Conservation (phyloP, 1,284 basidiomycete species). For the Irpex lacteus region DNA sequence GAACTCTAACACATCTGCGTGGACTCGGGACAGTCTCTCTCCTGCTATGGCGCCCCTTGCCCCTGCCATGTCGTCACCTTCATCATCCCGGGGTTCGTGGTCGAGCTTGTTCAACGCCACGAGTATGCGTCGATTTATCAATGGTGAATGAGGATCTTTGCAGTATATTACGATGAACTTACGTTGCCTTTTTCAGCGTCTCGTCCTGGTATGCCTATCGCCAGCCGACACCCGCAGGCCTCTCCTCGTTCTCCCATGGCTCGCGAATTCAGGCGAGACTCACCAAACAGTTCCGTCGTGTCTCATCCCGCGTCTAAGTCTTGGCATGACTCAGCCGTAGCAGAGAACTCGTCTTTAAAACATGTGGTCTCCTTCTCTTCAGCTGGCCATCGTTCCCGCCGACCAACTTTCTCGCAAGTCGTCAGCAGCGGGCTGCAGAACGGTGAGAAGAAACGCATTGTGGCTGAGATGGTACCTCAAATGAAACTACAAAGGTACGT, state of each 20-base stretch:
- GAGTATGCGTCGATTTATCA: conserved; percentile 63
- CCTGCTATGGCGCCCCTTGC: conserved; percentile 31
- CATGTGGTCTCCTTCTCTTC: conserved; percentile 41
- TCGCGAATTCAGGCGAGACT: conserved; percentile 5
- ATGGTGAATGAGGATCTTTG: conserved; percentile 35
- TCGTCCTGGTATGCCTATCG: conserved; percentile 10
- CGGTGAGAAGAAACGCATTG: conserved; percentile 34
- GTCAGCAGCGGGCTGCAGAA: conserved; percentile 24
- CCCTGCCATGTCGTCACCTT: conserved; percentile 39
- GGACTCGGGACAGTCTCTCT: conserved; percentile 36
- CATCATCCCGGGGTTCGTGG: conserved; percentile 70
- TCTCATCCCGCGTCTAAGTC: conserved; percentile 37
- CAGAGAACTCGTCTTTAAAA: conserved; percentile 11
- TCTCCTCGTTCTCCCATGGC: conserved; percentile 4
- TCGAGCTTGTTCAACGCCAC: conserved; percentile 68
- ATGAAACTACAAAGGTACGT: conserved; percentile 21
- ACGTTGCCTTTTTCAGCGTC: conserved; percentile 5
- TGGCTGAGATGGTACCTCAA: conserved; percentile 27
- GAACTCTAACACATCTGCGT: conserved; percentile 33
- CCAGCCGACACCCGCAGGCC: conserved; percentile 3
- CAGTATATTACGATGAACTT: too few species aligned
- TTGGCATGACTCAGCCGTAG: conserved; percentile 45
- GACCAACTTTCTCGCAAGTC: conserved; percentile 39
- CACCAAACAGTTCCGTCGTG: conserved; percentile 4
- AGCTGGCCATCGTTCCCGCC: conserved; percentile 30